A percentile compares a stretch with the other conserved stretches of the same genome.
Conservation (phyloP, 2,329 filamentous ascomycete species). For the Incumbomyces lentus region DNA sequence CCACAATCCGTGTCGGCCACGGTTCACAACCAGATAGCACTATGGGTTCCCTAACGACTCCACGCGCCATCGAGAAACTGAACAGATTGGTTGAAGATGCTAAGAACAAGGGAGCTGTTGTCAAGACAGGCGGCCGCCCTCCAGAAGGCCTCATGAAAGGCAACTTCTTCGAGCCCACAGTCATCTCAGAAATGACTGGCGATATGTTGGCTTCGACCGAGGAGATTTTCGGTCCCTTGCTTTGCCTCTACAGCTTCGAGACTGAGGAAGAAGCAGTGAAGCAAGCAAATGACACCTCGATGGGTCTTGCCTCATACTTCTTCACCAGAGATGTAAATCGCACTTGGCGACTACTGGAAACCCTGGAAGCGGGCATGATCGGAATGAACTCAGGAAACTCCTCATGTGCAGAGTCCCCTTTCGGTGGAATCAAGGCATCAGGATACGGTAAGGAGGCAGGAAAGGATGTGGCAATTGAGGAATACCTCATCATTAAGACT, state of each 20-base stretch:
- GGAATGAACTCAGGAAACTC: too few species aligned
- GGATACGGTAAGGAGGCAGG: too few species aligned
- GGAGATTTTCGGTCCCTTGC: constrained; percentile 93
- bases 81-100: constrained; percentile 72
- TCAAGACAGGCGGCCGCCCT: constrained; percentile 64
- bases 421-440: too few species aligned
- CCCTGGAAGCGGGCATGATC: constrained; percentile 42
- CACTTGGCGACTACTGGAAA: constrained; percentile 51
- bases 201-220: constrained; percentile 78
- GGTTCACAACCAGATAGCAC: constrained; percentile 37
- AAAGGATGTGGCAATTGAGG: too few species aligned
- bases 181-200: constrained; percentile 73
- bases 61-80: constrained; percentile 68
- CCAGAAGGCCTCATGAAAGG: constrained; percentile 61
- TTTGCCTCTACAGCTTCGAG: constrained; percentile 77
- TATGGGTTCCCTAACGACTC: constrained; percentile 50
- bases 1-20: constrained; percentile 36
- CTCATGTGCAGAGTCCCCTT: too few species aligned
- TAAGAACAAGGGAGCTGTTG: constrained; percentile 64
- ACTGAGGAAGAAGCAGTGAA: constrained; percentile 80
- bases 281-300: constrained; percentile 70
- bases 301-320: constrained; percentile 91
- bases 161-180: constrained; percentile 86
- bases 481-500: too few species aligned
- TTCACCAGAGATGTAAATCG: constrained; percentile 57